Percentiles rank a stretch among this genome's conserved stretches.
These are phyloP conservation scores for Verticillium longisporum DNA, from an alignment of 2,329 filamentous ascomycete genomes.

Conservation along the genomic window DNA sequence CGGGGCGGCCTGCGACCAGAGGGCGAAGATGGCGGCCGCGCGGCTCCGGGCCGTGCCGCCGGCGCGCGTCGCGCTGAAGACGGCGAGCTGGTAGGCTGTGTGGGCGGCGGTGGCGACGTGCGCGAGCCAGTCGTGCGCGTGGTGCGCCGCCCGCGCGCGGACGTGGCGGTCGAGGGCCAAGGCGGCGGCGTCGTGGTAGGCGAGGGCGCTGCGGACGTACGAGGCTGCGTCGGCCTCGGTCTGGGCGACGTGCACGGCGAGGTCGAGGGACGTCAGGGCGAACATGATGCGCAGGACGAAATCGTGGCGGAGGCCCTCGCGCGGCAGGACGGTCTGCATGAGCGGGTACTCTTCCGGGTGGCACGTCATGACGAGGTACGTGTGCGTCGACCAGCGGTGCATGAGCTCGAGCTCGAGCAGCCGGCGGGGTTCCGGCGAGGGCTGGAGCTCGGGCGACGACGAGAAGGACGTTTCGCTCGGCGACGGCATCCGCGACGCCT, in stretches of 20 bases:
- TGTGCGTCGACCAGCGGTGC: slow-evolving; percentile 42
- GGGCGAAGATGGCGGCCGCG: slow-evolving; percentile 4
- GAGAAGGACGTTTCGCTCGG: not conserved
- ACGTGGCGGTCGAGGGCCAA: slow-evolving; percentile 21
- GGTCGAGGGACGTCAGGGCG: slow-evolving; percentile 24
- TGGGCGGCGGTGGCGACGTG: slow-evolving; percentile 23
- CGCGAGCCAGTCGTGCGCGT: slow-evolving; percentile 18
- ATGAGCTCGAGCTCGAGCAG: slow-evolving; percentile 41
- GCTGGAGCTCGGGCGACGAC: not conserved
- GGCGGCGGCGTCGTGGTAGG: slow-evolving; percentile 24
- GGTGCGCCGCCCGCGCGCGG: slow-evolving; percentile 14
- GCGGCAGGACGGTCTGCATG: slow-evolving; percentile 24
- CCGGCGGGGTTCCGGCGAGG: slow-evolving; percentile 12
- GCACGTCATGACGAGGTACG: slow-evolving; percentile 29
- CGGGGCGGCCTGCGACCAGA: not conserved
- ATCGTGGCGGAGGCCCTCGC: slow-evolving; percentile 26
- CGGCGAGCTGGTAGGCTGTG: slow-evolving; percentile 18
- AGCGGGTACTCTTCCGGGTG: slow-evolving; percentile 28
- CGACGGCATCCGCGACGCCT: not conserved
- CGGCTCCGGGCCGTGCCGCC: slow-evolving; percentile 13
- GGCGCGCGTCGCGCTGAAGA: slow-evolving; percentile 15
- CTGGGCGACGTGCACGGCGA: slow-evolving; percentile 13
- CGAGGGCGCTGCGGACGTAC: slow-evolving; percentile 23
- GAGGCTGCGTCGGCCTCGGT: slow-evolving; percentile 8
- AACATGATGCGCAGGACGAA: slow-evolving; percentile 31